phyloP scores from a whole-genome alignment of 768 basidiomycete genomes.

The Mycena olivaceomarginata region DNA sequence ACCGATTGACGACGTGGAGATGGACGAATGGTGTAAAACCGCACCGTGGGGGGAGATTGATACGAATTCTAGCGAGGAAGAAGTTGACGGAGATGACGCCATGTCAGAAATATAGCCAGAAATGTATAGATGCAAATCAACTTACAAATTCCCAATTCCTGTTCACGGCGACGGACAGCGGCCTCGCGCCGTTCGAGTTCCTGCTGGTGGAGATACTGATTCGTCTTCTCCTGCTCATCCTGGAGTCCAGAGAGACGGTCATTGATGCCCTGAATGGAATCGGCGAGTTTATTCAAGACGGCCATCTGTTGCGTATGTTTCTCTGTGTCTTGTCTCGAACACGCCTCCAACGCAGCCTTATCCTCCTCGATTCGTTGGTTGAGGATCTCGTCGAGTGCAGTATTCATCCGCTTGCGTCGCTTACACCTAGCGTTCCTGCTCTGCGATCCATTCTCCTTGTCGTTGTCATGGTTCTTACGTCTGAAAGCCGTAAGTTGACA shows the following conservation, averaged over 20 bases:
- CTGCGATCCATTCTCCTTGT: too few relatives aligned
- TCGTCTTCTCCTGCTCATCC: constrained; percentile 7
- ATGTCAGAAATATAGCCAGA: neutral
- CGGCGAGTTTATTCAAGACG: too few relatives aligned
- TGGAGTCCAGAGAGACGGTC: neutral
- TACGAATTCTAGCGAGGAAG: neutral
- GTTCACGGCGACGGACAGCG: neutral
- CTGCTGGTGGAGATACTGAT: neutral
- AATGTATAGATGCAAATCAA: neutral
- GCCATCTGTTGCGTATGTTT: too few relatives aligned
- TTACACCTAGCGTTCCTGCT: too few relatives aligned
- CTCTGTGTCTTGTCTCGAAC: too few relatives aligned
- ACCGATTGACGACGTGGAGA: neutral
- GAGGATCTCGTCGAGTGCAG: too few relatives aligned
- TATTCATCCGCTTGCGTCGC: too few relatives aligned
- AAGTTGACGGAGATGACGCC: neutral
- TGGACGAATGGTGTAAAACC: neutral
- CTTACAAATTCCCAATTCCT: constrained; percentile 3
- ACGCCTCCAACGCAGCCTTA: too few relatives aligned
- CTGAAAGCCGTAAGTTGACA: too few relatives aligned
- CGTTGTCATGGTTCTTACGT: too few relatives aligned
- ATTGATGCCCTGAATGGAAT: too few relatives aligned
- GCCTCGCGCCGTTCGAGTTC: neutral
- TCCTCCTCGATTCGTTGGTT: too few relatives aligned
- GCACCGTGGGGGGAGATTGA: neutral